phyloP scores from a whole-genome alignment of 192 early-diverging fungal species.

The Coemansia sp. region DNA sequence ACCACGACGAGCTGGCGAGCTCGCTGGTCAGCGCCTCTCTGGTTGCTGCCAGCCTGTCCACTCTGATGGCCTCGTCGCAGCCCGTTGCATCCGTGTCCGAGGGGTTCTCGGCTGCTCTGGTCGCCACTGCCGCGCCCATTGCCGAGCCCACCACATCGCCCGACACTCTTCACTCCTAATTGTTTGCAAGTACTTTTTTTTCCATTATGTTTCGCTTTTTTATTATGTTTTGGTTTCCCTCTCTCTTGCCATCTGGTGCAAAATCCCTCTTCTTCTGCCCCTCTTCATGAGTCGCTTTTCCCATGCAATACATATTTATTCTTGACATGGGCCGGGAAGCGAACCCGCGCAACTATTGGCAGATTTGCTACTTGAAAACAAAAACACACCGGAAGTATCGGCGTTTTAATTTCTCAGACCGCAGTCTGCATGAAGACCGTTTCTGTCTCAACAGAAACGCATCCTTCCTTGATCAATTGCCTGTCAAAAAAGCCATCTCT shows the following conservation, averaged over 20 bases:
- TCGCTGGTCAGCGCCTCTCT: constrained; percentile 26
- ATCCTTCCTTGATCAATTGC: not conserved
- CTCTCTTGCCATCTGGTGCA: not conserved
- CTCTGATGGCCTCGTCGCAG: constrained; percentile 20
- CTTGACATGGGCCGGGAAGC: too few species aligned
- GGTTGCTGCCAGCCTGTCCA: constrained; percentile 34
- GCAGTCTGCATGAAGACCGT: not conserved
- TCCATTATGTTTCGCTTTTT: not conserved
- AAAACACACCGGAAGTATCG: not conserved
- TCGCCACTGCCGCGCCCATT: constrained; percentile 2
- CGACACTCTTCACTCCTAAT: not conserved
- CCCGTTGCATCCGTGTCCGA: not conserved
- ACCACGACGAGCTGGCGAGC: constrained; percentile 24
- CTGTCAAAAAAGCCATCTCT: not conserved
- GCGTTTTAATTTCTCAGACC: not conserved
- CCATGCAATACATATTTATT: not conserved
- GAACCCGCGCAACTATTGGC: too few species aligned
- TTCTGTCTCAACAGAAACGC: not conserved
- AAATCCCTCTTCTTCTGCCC: too few species aligned
- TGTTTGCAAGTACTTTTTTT: not conserved
- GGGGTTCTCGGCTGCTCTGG: not conserved
- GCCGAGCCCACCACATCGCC: not conserved
- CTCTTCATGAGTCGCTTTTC: not conserved
- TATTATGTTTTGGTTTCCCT: not conserved
- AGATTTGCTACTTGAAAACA: not conserved